A percentile compares a stretch with the other conserved stretches of the same genome.
Evolutionary conservation across 495 filamentous ascomycete species (phyloP).

Genomic region (Bathelium albidoporum): DNA sequence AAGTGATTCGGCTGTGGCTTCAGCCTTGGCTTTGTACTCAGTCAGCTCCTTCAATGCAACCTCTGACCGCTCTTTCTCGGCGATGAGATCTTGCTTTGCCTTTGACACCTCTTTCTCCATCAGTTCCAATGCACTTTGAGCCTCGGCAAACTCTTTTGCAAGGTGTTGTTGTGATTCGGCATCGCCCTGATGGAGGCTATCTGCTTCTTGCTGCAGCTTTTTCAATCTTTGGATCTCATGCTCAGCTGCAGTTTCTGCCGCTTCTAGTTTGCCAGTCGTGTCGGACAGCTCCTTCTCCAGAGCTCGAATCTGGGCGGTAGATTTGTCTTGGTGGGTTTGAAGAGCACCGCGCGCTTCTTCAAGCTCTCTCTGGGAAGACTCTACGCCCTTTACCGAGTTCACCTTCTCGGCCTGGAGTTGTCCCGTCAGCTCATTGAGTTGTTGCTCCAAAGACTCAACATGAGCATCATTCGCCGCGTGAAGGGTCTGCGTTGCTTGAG

Average conservation of each 20-base stretch:
- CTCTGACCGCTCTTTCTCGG: background rate
- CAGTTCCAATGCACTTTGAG: background rate
- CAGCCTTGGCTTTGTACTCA: background rate
- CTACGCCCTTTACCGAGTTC: background rate
- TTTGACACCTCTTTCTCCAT: background rate
- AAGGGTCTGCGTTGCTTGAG: conserved; percentile 1
- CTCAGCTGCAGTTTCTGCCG: background rate
- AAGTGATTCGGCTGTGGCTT: background rate
- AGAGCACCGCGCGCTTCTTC: background rate
- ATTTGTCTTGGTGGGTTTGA: background rate
- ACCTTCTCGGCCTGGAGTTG: background rate
- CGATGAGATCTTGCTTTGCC: background rate
- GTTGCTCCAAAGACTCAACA: background rate
- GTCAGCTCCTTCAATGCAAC: background rate
- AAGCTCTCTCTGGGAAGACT: background rate
- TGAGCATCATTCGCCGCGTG: background rate
- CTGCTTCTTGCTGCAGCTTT: background rate
- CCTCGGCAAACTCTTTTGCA: background rate
- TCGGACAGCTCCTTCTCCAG: background rate
- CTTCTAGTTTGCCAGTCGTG: background rate
- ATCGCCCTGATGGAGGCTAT: background rate
- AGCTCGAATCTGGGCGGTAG: background rate
- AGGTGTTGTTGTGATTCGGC: background rate
- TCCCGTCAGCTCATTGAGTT: background rate
- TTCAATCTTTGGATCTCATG: background rate